These are phyloP conservation scores for Middelhovenomyces tepae DNA, from an alignment of 805 yeast genomes.

Conservation along the genomic window DNA sequence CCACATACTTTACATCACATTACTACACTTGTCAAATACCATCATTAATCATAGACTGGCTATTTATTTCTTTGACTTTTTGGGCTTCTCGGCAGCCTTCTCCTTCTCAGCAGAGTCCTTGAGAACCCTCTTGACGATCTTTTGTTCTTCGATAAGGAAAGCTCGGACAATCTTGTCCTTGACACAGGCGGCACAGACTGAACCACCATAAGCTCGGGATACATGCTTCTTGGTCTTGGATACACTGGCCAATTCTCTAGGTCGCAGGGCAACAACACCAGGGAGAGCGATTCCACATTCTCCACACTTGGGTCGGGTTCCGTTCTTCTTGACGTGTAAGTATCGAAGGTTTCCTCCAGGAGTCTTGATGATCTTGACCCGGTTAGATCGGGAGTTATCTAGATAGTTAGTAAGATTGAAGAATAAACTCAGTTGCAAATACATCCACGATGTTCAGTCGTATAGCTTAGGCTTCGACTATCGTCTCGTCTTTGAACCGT, in stretches of 20 bases:
- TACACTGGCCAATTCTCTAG: constrained; percentile 92
- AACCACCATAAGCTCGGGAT: constrained; percentile 99
- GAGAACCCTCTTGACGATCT: constrained; percentile 98
- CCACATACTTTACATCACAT: no score
- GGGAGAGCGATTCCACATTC: constrained; percentile 63
- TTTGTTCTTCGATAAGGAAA: constrained; percentile 99
- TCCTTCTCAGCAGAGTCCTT: constrained; percentile 93
- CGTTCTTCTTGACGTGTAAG: constrained; percentile 91
- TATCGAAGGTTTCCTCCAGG: constrained; percentile 99
- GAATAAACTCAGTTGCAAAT: background rate
- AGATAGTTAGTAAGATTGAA: constrained; percentile 8
- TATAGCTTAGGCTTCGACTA: constrained; percentile 17
- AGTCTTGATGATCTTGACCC: constrained; percentile 99
- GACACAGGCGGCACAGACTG: constrained; percentile 94
- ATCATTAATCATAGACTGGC: constrained; percentile 1
- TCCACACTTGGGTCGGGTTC: constrained; percentile 67
- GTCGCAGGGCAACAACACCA: constrained; percentile 92
- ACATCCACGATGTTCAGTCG: background rate
- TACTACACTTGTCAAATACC: no score
- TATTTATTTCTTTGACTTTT: constrained; percentile 24
- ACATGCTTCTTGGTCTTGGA: constrained; percentile 97
- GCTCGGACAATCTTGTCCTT: constrained; percentile 99
- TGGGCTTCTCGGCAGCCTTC: constrained; percentile 46
- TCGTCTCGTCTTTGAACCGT: constrained; percentile 2
- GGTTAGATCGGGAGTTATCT: constrained; percentile 99